Evolutionary conservation across 139 green algal species (phyloP), one percentile per base, ranked within the genome.

Genomic region (Chlamydomonas schloesseri): DNA sequence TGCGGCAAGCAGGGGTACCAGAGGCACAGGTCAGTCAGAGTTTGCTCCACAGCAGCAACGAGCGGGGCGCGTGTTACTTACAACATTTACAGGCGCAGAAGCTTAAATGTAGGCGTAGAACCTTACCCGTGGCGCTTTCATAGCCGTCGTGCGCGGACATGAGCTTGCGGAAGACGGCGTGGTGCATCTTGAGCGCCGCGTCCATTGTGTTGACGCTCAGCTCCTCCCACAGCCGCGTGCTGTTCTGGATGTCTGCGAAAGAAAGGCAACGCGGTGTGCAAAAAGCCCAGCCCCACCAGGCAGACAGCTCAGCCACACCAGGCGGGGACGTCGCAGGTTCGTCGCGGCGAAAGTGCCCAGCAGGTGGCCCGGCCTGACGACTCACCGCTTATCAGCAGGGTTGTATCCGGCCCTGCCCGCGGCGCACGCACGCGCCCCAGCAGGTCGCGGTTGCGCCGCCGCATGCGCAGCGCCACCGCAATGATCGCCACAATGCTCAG

Each of bases 191-290:
- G 20, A 82, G 50, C 10, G 74, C 74, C 9, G 29, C 9, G 74
- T 82, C 74, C 74, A 82, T 82, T 24, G 36, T 34, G 6, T 26
- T 9, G 20, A 60, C 71, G 42, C 11, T 34, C 5, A 78, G 71
- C 71, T 78, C 71, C 47, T 78, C 71, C 71, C 71, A 78, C 29
- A 78, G 37, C 71, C 29, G 26, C 10, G 71, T 78, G 36, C 13
- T n/a, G 71, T 60, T 78, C 37, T 78, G 71, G 31, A 71, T 42
- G 65, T 71, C 65, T 42, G 65, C 13, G 65, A 20, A 28, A 26
- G 28, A 6, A 70, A 5, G 8, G 29, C 8, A 11, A 70, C 18
- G 11, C 4, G 60, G 64, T 23, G 20, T 26, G 58, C 20, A 65
- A 17, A n/a, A n/a, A n/a, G n/a, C n/a, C n/a, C n/a, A n/a, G n/a